Evolutionary conservation across 192 early-diverging fungal genomes (phyloP).

Genomic region (Gamsiella multidivaricata): DNA sequence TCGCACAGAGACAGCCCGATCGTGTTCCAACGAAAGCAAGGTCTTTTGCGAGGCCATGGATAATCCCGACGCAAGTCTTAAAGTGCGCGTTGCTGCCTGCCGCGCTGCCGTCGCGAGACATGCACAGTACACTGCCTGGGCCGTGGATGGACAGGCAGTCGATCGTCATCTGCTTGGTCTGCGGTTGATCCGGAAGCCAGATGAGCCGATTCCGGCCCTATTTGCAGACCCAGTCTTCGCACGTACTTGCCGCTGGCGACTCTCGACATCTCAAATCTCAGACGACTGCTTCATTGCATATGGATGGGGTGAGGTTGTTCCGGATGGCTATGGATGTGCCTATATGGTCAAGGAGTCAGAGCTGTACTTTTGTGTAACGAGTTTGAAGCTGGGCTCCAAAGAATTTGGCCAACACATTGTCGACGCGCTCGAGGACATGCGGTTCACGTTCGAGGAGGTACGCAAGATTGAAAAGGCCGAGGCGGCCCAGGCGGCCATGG

Average conservation of each 20-base stretch:
- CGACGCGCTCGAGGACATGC: slow-evolving; percentile 75
- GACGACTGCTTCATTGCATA: slow-evolving; percentile 55
- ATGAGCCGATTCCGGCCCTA: slow-evolving; percentile 48
- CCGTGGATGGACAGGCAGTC: slow-evolving; percentile 80
- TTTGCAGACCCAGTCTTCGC: slow-evolving; percentile 78
- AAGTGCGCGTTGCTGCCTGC: slow-evolving; percentile 63
- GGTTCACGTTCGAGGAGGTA: slow-evolving; percentile 61
- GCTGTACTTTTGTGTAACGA: slow-evolving; percentile 80
- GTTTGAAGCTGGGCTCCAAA: slow-evolving; percentile 52
- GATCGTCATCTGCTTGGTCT: slow-evolving; percentile 90
- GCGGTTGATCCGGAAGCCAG: slow-evolving; percentile 59
- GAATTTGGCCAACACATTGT: slow-evolving; percentile 66
- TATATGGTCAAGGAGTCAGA: slow-evolving; percentile 74
- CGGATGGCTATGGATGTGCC: slow-evolving; percentile 89
- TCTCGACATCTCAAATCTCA: slow-evolving; percentile 73
- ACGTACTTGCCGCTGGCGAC: slow-evolving; percentile 73
- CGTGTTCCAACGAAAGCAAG: slow-evolving; percentile 75
- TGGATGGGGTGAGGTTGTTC: slow-evolving; percentile 83
- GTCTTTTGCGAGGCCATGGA: slow-evolving; percentile 77
- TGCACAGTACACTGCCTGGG: slow-evolving; percentile 69
- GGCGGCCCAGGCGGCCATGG: slow-evolving; percentile 34
- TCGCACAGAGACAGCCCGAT: slow-evolving; percentile 88
- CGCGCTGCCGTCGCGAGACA: slow-evolving; percentile 76
- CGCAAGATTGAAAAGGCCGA: slow-evolving; percentile 54
- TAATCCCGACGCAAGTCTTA: slow-evolving; percentile 55